phyloP scores from a whole-genome alignment of 2,329 filamentous ascomycete species.

The Orbilia quercus region DNA sequence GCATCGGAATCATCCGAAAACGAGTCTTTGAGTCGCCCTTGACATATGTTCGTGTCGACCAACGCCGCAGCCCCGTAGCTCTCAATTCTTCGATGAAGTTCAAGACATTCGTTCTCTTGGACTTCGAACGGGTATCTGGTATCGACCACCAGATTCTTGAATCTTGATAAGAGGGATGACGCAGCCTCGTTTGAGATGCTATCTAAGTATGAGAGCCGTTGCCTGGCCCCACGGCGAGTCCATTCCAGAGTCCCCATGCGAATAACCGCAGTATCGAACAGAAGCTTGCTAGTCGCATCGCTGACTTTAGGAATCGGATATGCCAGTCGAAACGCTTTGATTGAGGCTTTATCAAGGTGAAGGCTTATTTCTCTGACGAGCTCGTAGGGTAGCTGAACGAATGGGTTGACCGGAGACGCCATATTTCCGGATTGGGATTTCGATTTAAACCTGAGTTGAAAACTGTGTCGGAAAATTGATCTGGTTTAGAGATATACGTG shows the following conservation, averaged over 20 bases:
- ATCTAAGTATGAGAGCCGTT: conserved; percentile 31
- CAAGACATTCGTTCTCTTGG: conserved; percentile 8
- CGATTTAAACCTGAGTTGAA: not conserved
- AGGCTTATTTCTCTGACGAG: conserved; percentile 39
- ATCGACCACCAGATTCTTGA: conserved; percentile 33
- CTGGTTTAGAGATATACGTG: too few species aligned
- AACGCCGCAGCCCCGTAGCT: conserved; percentile 2
- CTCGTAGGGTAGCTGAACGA: conserved; percentile 34
- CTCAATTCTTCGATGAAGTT: not conserved
- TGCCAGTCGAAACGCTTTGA: conserved; percentile 37
- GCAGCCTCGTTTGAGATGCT: conserved; percentile 1
- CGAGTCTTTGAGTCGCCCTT: not conserved
- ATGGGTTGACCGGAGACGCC: conserved; percentile 4
- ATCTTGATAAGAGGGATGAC: conserved; percentile 1
- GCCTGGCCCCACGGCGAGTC: conserved; percentile 24
- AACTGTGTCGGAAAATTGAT: not conserved
- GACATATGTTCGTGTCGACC: conserved; percentile 23
- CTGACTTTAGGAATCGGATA: conserved; percentile 32
- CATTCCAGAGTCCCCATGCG: conserved; percentile 44
- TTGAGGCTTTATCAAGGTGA: conserved; percentile 41
- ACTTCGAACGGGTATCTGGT: conserved; percentile 47
- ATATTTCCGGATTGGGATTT: conserved; percentile 1
- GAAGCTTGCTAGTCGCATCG: conserved; percentile 23
- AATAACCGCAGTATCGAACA: conserved; percentile 40
- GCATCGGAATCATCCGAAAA: conserved; percentile 14